Conservation (phyloP, 2,329 filamentous ascomycete genomes). For the Botrytis cinerea region DNA sequence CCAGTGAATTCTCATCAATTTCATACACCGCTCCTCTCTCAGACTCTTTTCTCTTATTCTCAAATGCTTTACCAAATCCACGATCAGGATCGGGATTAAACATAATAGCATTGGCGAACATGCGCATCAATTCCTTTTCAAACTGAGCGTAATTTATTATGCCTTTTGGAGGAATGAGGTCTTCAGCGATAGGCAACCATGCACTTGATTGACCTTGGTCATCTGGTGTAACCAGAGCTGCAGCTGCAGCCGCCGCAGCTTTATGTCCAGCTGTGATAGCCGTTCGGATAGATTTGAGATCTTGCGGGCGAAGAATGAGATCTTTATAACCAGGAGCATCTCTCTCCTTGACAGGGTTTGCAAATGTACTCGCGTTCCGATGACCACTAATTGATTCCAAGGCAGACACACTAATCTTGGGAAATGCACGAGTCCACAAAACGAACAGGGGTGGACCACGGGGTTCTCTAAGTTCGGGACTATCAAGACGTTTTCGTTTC, state of each 20-base stretch:
- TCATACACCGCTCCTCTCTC: constrained; percentile 56
- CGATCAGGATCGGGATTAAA: constrained; percentile 85
- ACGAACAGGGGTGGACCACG: constrained; percentile 65
- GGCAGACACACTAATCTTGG: constrained; percentile 70
- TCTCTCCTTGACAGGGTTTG: constrained; percentile 70
- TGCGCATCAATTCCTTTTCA: constrained; percentile 89
- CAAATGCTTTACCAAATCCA: constrained; percentile 55
- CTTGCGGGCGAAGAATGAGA: constrained; percentile 72
- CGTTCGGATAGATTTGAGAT: constrained; percentile 75
- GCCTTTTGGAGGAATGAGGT: constrained; percentile 80
- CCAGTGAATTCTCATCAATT: constrained; percentile 80
- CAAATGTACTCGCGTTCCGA: constrained; percentile 78
- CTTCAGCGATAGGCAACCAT: constrained; percentile 69
- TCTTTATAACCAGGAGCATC: constrained; percentile 76
- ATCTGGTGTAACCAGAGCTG: constrained; percentile 52
- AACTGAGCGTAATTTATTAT: constrained; percentile 94
- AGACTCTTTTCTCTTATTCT: constrained; percentile 43
- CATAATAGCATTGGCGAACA: constrained; percentile 99
- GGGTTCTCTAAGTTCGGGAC: constrained; percentile 43
- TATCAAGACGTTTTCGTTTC: constrained; percentile 55
- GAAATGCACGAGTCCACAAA: constrained; percentile 73
- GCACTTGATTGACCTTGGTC: constrained; percentile 59
- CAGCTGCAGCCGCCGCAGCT: constrained; percentile 61
- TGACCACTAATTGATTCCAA: constrained; percentile 77
- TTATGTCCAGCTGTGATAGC: constrained; percentile 74